Evolutionary conservation across 2,329 filamentous ascomycete species (phyloP), one percentile per base, ranked within the genome.

Genomic region (Monosporascus cannonballus): DNA sequence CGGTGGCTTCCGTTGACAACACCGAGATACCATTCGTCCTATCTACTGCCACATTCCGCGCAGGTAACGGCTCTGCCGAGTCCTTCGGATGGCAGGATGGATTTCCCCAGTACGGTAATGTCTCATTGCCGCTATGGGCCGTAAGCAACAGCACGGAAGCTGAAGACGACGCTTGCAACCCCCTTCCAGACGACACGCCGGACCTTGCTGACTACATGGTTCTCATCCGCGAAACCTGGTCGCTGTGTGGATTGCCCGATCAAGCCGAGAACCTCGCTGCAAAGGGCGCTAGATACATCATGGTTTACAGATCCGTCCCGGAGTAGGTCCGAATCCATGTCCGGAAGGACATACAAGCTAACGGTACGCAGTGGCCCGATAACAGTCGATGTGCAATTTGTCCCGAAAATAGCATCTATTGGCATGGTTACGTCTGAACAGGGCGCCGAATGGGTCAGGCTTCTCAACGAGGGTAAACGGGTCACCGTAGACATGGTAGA

Each of bases 181-280:
- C 69, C 4, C 63, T 74, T 8, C 69, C 73, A 1, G 65, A 67
- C 14, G 59, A 67, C 42, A 71, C 69, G 1, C 69, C 73, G 2
- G 69, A 75, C 56, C 64, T 78, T 15, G 67, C 69, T 4, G 57
- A 66, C 5, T 64, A 69, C 34, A 61, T 77, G 22, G 73, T 76
- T 6, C 62, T 76, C 3, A 62, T 77, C 37, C 68, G 66, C 5
- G 65, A 69, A 51, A 64, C 38, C 3, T 5, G 17, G 6, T 22
- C 39, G n/a, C 17, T 57, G 9, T 75, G 72, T 55, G 64, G 65
- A 5, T 65, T 66, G 15, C 59, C 63, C 20, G 57, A 61, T 4
- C 72, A 76, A 56, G 69, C 68, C 17, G 54, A 57, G 15, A 74
- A 76, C 51, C 64, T 71, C 1, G 69, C 67, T n/a, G 70, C 65